Base-by-base conservation (phyloP, 2,329 filamentous ascomycete species). In the Aspergillus neoniger region DNA sequence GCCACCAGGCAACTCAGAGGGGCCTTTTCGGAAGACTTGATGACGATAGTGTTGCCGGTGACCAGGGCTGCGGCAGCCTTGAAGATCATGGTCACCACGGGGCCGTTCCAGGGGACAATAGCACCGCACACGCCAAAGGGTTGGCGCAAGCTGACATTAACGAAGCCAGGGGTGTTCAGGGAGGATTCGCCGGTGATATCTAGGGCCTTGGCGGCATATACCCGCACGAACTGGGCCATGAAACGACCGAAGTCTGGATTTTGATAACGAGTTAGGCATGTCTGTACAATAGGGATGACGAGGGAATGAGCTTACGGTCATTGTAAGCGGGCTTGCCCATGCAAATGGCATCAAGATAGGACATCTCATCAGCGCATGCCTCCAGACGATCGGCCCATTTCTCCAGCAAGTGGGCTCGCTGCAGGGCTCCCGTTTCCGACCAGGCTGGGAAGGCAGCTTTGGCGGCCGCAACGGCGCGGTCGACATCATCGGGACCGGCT, bases 41-140 rank as follows among this genome's bases (percentile, higher is more conserved):
- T 7, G 2, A 63, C 41, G 3, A 63, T 15, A 6, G 58, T 61
- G 51, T 61, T 61, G 2, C 59, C 59, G 6, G 58, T 51, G 3
- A 38, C 28, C 4, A 63, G 17, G 8, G 53, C 54, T 0, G 61
- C 47, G 15, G 21, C 47, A 21, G 23, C n/a, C 19, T 28, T 55
- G 15, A 44, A 47, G 12, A 47, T 19, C n/a, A 47, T 28, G 28
- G 25, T 30, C 43, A 60, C 1, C 1, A 64, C 25, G 1, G 83
- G 77, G 0, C 74, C 77, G 65, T 86, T 86, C 82, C 83, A 87
- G 0, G 84, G 84, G 57, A 85, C 83, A 53, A 87, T 86, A 10
- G 76, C 78, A 2, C 77, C 84, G 0, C 78, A 79, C 2, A 68
- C 63, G 53, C 68, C 63, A 32, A 68, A 68, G 3, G 72, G 73